Evolutionary conservation across 305 asterid species (phyloP), one percentile per base, ranked within the genome.

Genomic region (Nicotiana rustica): DNA sequence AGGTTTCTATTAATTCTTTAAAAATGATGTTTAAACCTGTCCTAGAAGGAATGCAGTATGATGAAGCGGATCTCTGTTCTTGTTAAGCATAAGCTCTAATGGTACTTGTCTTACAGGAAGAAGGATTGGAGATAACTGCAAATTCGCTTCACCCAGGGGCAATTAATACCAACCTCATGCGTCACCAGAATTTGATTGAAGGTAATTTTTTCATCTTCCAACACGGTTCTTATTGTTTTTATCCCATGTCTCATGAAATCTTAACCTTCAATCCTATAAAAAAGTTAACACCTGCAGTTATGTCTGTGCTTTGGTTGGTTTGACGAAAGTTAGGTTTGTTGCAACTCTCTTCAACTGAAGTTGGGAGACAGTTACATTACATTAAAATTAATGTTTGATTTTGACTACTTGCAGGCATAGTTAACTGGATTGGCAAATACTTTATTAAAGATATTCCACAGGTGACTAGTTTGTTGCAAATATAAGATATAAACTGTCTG

Each of bases 101-200:
- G 38, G 82, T 75, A 21, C 67, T 66, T 83, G 67, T 79, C 25
- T 86, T 31, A 44, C 80, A 70, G 44, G 47, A 41, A 1, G 49
- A 41, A 41, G 3, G 49, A 41, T 6, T 86, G 73, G 82, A 90
- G 66, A 88, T 96, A 88, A 96, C 99, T 84, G 99, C 96, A 31
- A 96, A 96, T 84, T 92, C 98, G 15, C 91, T 96, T 25, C 99
- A 96, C 81, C 99, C 99, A 3, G 99, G 99, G 82, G 86, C 92
- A 21, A 93, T 96, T 66, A 83, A 90, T 86, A 96, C 99, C 88
- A 96, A 96, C 89, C 98, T 96, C 84, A 13, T 86, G 36, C 93
- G 97, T 35, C 89, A 95, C 86, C 91, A 87, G 69, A 85, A 89
- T 49, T 49, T 92, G 25, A 35, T 93, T 60, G 91, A 85, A 12